phyloP scores from a whole-genome alignment of 2,329 filamentous ascomycete species.

The Colletotrichum sp. region DNA sequence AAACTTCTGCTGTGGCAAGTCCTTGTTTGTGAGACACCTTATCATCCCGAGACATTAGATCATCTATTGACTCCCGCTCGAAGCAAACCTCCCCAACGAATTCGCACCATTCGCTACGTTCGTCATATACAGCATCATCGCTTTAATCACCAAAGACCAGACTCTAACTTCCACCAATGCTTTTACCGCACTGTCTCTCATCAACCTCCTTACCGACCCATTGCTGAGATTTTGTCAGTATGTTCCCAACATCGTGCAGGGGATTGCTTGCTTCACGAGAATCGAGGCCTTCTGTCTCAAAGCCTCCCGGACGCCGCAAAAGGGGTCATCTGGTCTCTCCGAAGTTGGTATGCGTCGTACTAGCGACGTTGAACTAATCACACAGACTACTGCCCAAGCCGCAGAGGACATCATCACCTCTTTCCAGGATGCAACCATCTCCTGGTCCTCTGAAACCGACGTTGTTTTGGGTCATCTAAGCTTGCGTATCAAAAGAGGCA shows the following conservation, averaged over 20 bases:
- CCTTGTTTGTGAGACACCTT: constrained; percentile 4
- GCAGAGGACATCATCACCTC: neutral
- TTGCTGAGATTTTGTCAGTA: constrained; percentile 3
- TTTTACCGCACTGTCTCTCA: constrained; percentile 22
- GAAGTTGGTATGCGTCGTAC: neutral
- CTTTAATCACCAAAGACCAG: constrained; percentile 15
- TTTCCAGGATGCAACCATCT: neutral
- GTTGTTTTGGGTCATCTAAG: neutral
- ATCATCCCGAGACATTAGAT: no score
- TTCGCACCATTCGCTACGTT: constrained; percentile 21
- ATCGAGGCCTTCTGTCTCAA: neutral
- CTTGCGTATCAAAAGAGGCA: neutral
- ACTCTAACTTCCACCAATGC: constrained; percentile 10
- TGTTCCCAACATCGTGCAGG: neutral
- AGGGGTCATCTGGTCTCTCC: neutral
- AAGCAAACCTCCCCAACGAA: neutral
- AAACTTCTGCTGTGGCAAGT: constrained; percentile 18
- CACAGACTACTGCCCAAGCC: neutral
- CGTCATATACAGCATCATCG: constrained; percentile 5
- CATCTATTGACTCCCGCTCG: neutral
- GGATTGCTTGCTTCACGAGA: neutral
- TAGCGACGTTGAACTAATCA: neutral
- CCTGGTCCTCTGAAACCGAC: constrained; percentile 15
- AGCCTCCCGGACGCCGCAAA: neutral
- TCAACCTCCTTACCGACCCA: constrained; percentile 24